Evolutionary conservation across 140 eudicot species (phyloP), one percentile per base, ranked within the genome.

Genomic region (Flaveria floridana): DNA sequence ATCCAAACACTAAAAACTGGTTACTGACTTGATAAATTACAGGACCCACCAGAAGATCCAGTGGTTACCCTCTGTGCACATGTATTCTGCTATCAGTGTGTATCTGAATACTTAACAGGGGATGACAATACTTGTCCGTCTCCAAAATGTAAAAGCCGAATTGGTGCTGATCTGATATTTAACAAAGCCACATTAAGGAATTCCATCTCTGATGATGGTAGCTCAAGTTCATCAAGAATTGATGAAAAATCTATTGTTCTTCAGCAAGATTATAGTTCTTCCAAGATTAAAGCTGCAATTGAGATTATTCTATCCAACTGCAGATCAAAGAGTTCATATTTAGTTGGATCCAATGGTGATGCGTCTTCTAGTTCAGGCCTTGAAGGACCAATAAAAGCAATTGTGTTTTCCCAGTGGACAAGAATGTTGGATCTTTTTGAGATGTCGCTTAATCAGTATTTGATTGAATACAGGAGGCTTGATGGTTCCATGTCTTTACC

Each of bases 31-130:
- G n/a, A 7, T 66, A 15, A 61, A 76, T 65, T 62, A 41, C 81
- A 92, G 97, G 97, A 92, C 76, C 89, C 95, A 75, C 96, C 97
- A 42, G 96, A 92, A 79, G 92, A 92, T 89, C 95, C 92, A 48
- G 87, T 87, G 70, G 84, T 92, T 65, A 86, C 97, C 18, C 85
- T 85, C 47, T 92, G 97, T 47, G 92, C 89, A 58, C 97, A 92
- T 70, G 97, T 92, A 19, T 92, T 85, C 72, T 92, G 97, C 75
- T 85, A 87, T 78, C 97, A 92, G 72, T 92, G 97, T 78, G 92
- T 92, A 58, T 83, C 90, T 0, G 96, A 87, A 71, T 66, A 82
- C 73, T 47, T 92, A 56, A 86, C 90, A 26, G 95, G 95, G 61
- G 95, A 92, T 55, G 96, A 89, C 47, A 86, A 79, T 64, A 87